Conservation (phyloP, 2,329 filamentous ascomycete genomes). For the Lachnellula willkommii region DNA sequence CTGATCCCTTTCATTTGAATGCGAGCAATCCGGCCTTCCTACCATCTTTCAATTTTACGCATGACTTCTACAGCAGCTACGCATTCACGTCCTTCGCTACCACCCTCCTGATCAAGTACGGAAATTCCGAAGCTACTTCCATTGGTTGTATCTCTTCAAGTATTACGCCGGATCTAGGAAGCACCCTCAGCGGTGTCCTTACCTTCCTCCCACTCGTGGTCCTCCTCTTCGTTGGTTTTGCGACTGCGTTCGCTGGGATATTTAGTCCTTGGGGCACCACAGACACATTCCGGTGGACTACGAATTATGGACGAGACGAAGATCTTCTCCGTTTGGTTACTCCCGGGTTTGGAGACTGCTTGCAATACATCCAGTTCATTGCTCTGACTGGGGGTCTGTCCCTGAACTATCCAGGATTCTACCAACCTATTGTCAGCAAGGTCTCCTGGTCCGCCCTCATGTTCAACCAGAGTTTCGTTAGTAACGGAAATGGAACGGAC, state of each 20-base stretch:
- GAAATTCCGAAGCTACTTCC: slow-evolving; percentile 55
- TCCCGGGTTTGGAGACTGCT: slow-evolving; percentile 90
- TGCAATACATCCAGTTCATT: slow-evolving; percentile 95
- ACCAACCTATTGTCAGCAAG: slow-evolving; percentile 84
- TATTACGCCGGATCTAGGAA: slow-evolving; percentile 77
- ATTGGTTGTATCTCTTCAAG: slow-evolving; percentile 78
- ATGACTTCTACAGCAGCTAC: slow-evolving; percentile 76
- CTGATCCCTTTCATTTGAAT: slow-evolving; percentile 41
- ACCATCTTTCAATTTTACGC: slow-evolving; percentile 67
- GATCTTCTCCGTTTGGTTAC: slow-evolving; percentile 89
- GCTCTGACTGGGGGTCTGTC: slow-evolving; percentile 82
- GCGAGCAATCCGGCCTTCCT: no score
- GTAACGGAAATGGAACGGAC: slow-evolving; percentile 57
- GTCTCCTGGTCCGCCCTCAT: slow-evolving; percentile 83
- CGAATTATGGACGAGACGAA: slow-evolving; percentile 91
- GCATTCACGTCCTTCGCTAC: slow-evolving; percentile 77
- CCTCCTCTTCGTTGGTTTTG: slow-evolving; percentile 71
- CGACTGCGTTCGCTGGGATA: slow-evolving; percentile 77
- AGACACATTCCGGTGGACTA: slow-evolving; percentile 93
- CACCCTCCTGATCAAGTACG: slow-evolving; percentile 69
- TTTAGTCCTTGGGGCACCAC: slow-evolving; percentile 91
- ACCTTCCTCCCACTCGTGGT: slow-evolving; percentile 73
- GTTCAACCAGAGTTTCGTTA: slow-evolving; percentile 88
- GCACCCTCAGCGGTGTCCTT: slow-evolving; percentile 60
- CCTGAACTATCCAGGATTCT: slow-evolving; percentile 88